Evolutionary conservation across 495 filamentous ascomycete species (phyloP).

Genomic region (Talaromyces borbonicus): DNA sequence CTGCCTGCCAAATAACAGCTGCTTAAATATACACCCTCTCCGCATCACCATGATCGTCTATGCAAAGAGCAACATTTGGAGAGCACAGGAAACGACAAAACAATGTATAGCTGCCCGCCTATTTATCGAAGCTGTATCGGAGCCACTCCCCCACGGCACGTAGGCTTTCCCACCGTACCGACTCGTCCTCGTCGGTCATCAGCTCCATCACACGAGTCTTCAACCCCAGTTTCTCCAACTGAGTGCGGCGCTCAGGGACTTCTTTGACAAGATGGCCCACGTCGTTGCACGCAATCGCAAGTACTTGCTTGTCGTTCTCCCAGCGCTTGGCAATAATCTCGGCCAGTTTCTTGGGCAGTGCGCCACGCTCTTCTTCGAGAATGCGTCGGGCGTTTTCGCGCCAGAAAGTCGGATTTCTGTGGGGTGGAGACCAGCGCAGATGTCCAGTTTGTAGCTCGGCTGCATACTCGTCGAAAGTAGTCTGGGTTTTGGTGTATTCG

Average conservation of each 20-base stretch:
- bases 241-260: conserved; percentile 70
- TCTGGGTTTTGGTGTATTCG: conserved; percentile 92
- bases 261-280: conserved; percentile 82
- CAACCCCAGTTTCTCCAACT: conserved; percentile 82
- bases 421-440: conserved; percentile 90
- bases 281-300: conserved; percentile 95
- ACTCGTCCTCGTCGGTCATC: conserved; percentile 85
- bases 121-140: conserved; percentile 71
- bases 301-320: conserved; percentile 89
- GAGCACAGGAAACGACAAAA: no score
- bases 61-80: conserved; percentile 3
- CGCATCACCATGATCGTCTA: not conserved
- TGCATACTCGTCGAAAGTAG: conserved; percentile 93
- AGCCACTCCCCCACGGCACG: conserved; percentile 89
- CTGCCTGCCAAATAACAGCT: no score
- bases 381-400: conserved; percentile 89
- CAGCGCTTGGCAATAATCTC: conserved; percentile 79
- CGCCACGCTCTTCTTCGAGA: conserved; percentile 72
- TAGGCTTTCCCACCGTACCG: conserved; percentile 90
- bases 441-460: conserved; percentile 83
- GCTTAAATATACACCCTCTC: no score
- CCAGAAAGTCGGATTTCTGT: conserved; percentile 87
- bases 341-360: conserved; percentile 69
- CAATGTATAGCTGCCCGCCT: no score
- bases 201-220: conserved; percentile 91